phyloP scores from a whole-genome alignment of 2,329 filamentous ascomycete species.

The Phyllosticta capitalensis region DNA sequence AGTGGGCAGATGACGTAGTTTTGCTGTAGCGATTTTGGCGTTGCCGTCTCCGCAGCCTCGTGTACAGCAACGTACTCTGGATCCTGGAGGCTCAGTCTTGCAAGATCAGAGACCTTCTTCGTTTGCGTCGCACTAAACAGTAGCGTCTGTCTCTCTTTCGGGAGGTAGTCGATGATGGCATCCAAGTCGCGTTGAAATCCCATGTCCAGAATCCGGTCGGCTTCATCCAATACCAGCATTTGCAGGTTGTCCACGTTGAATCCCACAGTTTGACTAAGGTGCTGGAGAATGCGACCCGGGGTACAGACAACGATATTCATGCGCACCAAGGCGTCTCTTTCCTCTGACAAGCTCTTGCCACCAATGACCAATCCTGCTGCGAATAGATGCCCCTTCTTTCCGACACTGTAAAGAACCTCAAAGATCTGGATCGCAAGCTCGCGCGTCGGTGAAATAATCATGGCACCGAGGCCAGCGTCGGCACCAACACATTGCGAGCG shows the following conservation, averaged over 20 bases:
- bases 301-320: conserved; percentile 99
- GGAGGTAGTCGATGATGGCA: conserved; percentile 85
- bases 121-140: conserved; percentile 96
- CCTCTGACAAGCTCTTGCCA: conserved; percentile 79
- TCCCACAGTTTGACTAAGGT: conserved; percentile 84
- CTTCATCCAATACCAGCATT: conserved; percentile 89
- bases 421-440: conserved; percentile 97
- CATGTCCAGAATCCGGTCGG: conserved; percentile 96
- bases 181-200: conserved; percentile 87
- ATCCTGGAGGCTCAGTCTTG: conserved; percentile 75
- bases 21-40: conserved; percentile 75
- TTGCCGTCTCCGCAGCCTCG: conserved; percentile 68
- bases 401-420: conserved; percentile 82
- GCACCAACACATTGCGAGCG: conserved; percentile 79
- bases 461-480: conserved; percentile 76
- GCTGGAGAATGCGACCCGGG: conserved; percentile 88
- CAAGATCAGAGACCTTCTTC: conserved; percentile 84
- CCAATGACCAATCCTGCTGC: conserved; percentile 91
- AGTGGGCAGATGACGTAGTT: conserved; percentile 83
- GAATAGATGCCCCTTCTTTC: conserved; percentile 72
- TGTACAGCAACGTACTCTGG: conserved; percentile 95
- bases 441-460: conserved; percentile 88
- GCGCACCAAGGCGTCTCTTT: conserved; percentile 70
- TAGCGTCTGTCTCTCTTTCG: conserved; percentile 76
- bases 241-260: conserved; percentile 87